Evolutionary conservation across 1,284 basidiomycete genomes (phyloP), one percentile per base, ranked within the genome.

Genomic region (Boletellus dicymbophilus): DNA sequence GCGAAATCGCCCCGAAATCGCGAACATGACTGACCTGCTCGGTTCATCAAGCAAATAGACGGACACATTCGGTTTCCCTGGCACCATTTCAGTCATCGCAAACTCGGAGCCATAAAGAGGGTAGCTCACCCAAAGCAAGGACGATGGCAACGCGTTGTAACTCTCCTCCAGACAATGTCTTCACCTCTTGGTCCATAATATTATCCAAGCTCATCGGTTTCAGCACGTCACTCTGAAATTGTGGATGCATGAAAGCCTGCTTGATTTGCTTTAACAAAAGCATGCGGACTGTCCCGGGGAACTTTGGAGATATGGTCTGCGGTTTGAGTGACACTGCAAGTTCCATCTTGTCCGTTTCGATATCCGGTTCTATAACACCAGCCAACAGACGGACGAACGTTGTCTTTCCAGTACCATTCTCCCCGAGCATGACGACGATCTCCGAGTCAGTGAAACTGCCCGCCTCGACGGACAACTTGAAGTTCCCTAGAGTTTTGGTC

Each of bases 331-430:
- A 96, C 13, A 98, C 93, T 8, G 85, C 72, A 39, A 93, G 73
- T 34, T 84, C 79, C 72, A 88, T 84, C 70, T 88, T 90, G 70
- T 92, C 88, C 27, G 84, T 81, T 69, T 88, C 86, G 54, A 82
- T 72, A 73, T 98, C 95, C 9, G 95, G 94, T 21, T 52, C 46
- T 22, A 80, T 83, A 57, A 94, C 85, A 43, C 95, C 95, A 9
- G 93, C 93, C 48, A 98, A 79, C 47, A 98, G 75, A 56, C 94
- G 89, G 52, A 98, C 92, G 67, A 98, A 92, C 0, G 95, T 98
- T 42, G 95, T 97, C 80, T 98, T 98, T 40, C 95, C 95, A 11
- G 93, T 98, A 48, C 95, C 95, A 71, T 98, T 98, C 79, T 98
- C 95, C 54, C 95, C 95, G 30, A 98, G 77, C 86, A 98, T 91